phyloP scores from a whole-genome alignment of 306 rosid species.

The Malus domestica region DNA sequence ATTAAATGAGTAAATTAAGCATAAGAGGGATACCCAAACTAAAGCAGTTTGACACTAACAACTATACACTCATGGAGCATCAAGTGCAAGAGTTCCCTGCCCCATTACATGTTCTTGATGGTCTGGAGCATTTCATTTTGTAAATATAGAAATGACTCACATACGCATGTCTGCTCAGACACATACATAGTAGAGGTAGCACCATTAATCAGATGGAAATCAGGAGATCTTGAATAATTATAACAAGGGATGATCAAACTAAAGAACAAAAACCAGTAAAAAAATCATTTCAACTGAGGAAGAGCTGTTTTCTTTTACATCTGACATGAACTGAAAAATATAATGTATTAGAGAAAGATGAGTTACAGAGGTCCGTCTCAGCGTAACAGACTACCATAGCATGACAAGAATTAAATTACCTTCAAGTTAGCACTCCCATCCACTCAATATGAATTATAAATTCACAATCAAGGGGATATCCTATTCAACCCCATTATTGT shows the following conservation, averaged over 20 bases:
- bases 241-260: neutral
- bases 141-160: neutral
- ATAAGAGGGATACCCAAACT: neutral
- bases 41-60: neutral
- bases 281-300: neutral
- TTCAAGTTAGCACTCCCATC: neutral
- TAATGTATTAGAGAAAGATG: neutral
- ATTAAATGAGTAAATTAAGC: conserved; percentile 6
- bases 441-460: neutral
- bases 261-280: neutral
- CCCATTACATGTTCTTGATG: neutral
- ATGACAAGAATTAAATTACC: neutral
- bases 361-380: neutral
- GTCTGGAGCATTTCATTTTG: neutral
- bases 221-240: neutral
- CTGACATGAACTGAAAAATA: neutral
- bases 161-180: neutral
- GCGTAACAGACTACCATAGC: neutral
- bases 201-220: neutral
- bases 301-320: neutral
- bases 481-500: neutral
- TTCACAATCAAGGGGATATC: neutral
- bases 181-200: neutral
- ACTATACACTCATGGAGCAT: neutral
- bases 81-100: neutral